Percentiles rank a stretch among this genome's conserved stretches.
Conservation (phyloP, 2,329 filamentous ascomycete species). For the Aspergillus thermomutatus region DNA sequence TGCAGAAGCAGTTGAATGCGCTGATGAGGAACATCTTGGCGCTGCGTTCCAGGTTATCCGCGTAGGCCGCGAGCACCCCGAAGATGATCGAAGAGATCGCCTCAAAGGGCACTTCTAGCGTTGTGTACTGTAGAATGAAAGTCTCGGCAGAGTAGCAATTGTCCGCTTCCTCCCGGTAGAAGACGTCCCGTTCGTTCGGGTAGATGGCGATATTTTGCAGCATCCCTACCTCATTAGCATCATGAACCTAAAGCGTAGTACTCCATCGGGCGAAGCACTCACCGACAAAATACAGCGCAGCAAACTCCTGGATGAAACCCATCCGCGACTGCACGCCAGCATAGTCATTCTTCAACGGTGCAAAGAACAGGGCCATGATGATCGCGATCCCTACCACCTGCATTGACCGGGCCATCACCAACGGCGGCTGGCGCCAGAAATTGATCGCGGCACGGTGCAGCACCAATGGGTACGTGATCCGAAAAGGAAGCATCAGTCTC, state of each 20-base stretch:
- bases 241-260: not conserved
- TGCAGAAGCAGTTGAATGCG: conserved; percentile 67
- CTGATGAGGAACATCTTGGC: conserved; percentile 64
- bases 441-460: conserved; percentile 67
- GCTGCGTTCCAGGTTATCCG: conserved; percentile 62
- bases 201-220: conserved; percentile 75
- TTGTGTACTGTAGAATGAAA: conserved; percentile 68
- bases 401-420: conserved; percentile 63
- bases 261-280: conserved; percentile 3
- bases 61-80: conserved; percentile 61
- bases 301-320: conserved; percentile 69
- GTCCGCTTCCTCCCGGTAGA: conserved; percentile 74
- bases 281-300: conserved; percentile 48
- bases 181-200: conserved; percentile 68
- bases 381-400: conserved; percentile 64
- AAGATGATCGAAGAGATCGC: conserved; percentile 64
- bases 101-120: conserved; percentile 70
- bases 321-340: conserved; percentile 68
- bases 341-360: conserved; percentile 67
- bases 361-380: conserved; percentile 66
- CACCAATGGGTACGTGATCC: conserved; percentile 63
- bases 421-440: conserved; percentile 61
- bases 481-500: conserved; percentile 60
- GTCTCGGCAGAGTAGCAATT: conserved; percentile 67
- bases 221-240: conserved; percentile 55